Percentiles rank a stretch among this genome's conserved stretches.
phyloP scores from a whole-genome alignment of 495 filamentous ascomycete species.

The Clohesyomyces aquaticus region DNA sequence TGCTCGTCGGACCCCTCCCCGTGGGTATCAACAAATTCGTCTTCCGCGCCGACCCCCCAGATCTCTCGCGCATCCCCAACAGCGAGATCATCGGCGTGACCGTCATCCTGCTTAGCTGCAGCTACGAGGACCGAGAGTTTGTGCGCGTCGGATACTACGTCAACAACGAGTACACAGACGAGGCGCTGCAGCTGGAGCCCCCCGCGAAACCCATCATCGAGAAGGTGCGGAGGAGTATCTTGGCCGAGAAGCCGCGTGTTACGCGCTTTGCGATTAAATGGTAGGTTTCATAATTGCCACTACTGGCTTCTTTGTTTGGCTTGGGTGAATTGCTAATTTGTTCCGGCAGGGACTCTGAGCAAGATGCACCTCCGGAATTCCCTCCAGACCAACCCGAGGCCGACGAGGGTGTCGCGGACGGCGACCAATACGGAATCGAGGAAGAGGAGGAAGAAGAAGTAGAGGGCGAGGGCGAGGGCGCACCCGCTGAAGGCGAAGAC shows the following conservation, averaged over 20 bases:
- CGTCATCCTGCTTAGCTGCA: constrained; percentile 93
- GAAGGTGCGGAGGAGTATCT: constrained; percentile 84
- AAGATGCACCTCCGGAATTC: constrained; percentile 92
- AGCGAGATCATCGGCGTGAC: constrained; percentile 97
- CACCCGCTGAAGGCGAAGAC: constrained; percentile 60
- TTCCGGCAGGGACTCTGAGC: constrained; percentile 88
- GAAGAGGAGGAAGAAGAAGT: constrained; percentile 69
- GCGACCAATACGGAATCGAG: constrained; percentile 82
- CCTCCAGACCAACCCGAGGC: constrained; percentile 97
- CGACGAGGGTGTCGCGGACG: constrained; percentile 81
- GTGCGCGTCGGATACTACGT: constrained; percentile 99
- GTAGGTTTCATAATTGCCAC: constrained; percentile 54
- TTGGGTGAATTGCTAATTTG: constrained; percentile 10
- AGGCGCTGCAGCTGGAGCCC: constrained; percentile 83
- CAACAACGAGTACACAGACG: constrained; percentile 96
- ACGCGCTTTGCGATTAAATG: constrained; percentile 99
- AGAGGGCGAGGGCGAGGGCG: constrained; percentile 53
- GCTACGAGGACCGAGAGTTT: constrained; percentile 95
- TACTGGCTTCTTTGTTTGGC: no score
- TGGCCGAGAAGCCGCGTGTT: constrained; percentile 96
- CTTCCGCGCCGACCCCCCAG: constrained; percentile 92
- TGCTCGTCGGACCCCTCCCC: constrained; percentile 94
- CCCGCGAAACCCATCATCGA: constrained; percentile 91
- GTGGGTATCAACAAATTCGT: constrained; percentile 98
- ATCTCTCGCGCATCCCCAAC: constrained; percentile 84